Percentiles rank a stretch among this genome's conserved stretches.
phyloP scores from a whole-genome alignment of 495 filamentous ascomycete genomes.

The Staphylotrichum tortipilum region DNA sequence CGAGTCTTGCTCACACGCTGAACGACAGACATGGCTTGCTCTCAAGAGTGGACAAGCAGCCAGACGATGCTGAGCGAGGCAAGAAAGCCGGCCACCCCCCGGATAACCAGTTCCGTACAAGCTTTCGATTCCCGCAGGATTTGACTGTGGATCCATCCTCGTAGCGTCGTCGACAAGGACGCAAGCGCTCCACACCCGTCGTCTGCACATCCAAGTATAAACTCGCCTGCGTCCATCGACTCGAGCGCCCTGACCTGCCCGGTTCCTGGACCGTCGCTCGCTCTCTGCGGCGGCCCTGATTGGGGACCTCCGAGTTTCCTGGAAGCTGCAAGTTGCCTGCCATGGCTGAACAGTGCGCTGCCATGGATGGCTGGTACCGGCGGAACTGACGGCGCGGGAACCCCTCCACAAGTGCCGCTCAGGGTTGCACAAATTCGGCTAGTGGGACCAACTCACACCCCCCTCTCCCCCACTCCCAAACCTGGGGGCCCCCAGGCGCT shows the following conservation, averaged over 20 bases:
- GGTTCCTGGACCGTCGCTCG: constrained; percentile 18
- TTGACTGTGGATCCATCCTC: no score
- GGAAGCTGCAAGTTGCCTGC: constrained; percentile 10
- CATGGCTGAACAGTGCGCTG: constrained; percentile 7
- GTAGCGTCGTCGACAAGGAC: no score
- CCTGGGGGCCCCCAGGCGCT: neutral
- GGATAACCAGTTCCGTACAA: no score
- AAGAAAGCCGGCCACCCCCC: no score
- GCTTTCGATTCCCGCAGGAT: no score
- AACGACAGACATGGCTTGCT: no score
- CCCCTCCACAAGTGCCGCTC: constrained; percentile 17
- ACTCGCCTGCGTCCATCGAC: constrained; percentile 2
- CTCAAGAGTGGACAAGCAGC: no score
- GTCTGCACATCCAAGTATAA: neutral
- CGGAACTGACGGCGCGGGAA: constrained; percentile 17
- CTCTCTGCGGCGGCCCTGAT: constrained; percentile 14
- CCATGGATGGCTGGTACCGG: constrained; percentile 9
- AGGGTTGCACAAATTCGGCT: constrained; percentile 9
- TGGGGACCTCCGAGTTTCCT: constrained; percentile 21
- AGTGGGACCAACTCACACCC: neutral
- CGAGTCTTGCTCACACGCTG: no score
- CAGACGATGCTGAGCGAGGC: no score
- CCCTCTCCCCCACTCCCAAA: constrained; percentile 4
- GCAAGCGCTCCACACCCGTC: neutral
- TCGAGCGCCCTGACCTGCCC: neutral